Evolutionary conservation across 2,329 filamentous ascomycete genomes (phyloP).

Genomic region (Pseudopyricularia cyperi): DNA sequence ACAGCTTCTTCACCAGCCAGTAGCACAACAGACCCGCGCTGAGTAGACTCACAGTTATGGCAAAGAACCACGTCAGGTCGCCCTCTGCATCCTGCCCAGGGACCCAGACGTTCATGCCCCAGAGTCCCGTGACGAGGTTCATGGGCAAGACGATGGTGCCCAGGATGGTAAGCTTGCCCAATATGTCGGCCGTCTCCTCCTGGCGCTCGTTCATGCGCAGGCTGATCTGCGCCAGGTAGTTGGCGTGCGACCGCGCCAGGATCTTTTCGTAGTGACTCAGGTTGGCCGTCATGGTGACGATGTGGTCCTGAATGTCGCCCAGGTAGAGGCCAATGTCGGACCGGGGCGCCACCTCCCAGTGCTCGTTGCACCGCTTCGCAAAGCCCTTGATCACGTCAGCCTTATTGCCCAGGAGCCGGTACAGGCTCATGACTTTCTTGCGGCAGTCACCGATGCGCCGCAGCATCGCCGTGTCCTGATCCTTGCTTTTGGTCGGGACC

Average conservation of each 20-base stretch:
- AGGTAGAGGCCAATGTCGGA: constrained; percentile 96
- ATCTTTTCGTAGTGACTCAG: constrained; percentile 93
- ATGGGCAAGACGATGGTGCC: constrained; percentile 96
- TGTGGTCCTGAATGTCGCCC: constrained; percentile 97
- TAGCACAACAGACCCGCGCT: constrained; percentile 72
- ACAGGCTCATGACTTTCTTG: constrained; percentile 95
- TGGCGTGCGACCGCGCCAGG: constrained; percentile 79
- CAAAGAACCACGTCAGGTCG: constrained; percentile 63
- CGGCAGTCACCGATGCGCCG: constrained; percentile 84
- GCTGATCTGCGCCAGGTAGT: constrained; percentile 98
- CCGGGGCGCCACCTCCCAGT: constrained; percentile 89
- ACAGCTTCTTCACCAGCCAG: constrained; percentile 70
- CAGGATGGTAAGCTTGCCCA: constrained; percentile 87
- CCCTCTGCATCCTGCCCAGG: constrained; percentile 76
- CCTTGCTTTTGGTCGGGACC: constrained; percentile 15
- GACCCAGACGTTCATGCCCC: constrained; percentile 98
- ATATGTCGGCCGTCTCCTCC: constrained; percentile 87
- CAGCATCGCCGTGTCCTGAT: constrained; percentile 56
- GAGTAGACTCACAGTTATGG: constrained; percentile 60
- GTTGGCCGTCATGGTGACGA: constrained; percentile 97
- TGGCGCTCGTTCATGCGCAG: constrained; percentile 97
- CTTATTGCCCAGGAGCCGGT: constrained; percentile 87
- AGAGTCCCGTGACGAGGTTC: constrained; percentile 97
- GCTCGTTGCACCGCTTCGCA: constrained; percentile 94
- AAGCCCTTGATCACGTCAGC: constrained; percentile 99